Evolutionary conservation across 2,329 filamentous ascomycete genomes (phyloP).

Genomic region (Aspergillus vadensis): DNA sequence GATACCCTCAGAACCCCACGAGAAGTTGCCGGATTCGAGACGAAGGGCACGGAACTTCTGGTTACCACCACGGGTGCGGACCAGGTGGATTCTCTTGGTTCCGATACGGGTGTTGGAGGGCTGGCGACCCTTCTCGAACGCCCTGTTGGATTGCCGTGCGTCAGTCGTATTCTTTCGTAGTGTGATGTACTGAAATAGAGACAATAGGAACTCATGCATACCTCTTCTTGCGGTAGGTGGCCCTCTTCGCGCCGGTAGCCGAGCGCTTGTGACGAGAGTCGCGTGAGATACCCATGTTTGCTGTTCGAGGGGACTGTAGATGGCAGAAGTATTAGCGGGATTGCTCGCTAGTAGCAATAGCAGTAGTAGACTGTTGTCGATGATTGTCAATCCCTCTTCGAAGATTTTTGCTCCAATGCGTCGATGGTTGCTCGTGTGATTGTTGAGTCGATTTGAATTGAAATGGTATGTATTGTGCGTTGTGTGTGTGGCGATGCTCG

Average conservation of each 20-base stretch:
- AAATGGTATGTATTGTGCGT: too few species aligned
- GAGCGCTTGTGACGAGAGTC: slow-evolving; percentile 99
- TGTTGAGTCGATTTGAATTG: neutral
- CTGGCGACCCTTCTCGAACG: slow-evolving; percentile 99
- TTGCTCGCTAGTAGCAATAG: neutral
- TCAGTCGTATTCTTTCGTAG: slow-evolving; percentile 52
- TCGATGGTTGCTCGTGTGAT: neutral
- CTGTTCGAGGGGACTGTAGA: slow-evolving; percentile 58
- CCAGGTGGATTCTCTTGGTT: slow-evolving; percentile 91
- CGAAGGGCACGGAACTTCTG: slow-evolving; percentile 99
- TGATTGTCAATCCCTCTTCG: neutral
- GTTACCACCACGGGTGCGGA: slow-evolving; percentile 97
- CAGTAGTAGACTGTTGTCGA: slow-evolving; percentile 1
- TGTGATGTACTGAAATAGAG: neutral
- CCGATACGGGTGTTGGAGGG: slow-evolving; percentile 99
- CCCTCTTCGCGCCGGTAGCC: slow-evolving; percentile 96
- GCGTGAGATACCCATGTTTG: slow-evolving; percentile 99
- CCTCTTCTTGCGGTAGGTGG: slow-evolving; percentile 75
- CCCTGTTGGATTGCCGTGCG: slow-evolving; percentile 70
- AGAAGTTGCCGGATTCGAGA: slow-evolving; percentile 98
- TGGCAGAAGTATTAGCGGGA: slow-evolving; percentile 6
- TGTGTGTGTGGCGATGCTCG: neutral
- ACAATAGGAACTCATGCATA: slow-evolving; percentile 52
- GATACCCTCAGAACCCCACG: slow-evolving; percentile 96
- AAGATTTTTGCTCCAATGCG: neutral